Evolutionary conservation across 2,329 filamentous ascomycete genomes (phyloP).

Genomic region (Fusarium gaditjirri): DNA sequence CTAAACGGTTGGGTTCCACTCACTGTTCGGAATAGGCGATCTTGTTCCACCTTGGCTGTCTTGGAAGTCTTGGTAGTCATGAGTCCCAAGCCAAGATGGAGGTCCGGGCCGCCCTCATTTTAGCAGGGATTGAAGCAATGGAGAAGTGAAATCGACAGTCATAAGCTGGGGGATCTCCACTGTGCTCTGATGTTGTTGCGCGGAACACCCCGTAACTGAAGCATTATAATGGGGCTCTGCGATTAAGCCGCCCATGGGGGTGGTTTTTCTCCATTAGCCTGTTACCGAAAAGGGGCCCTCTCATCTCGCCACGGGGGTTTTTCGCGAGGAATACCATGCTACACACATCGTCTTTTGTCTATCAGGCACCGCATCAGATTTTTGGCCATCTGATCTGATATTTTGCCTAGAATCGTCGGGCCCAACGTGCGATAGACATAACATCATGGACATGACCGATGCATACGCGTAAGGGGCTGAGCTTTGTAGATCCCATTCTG

Average conservation of each 20-base stretch:
- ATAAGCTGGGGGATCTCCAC: slow-evolving; percentile 17
- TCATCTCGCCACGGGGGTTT: slow-evolving; percentile 14
- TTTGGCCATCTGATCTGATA: slow-evolving; percentile 14
- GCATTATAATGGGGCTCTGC: slow-evolving; percentile 16
- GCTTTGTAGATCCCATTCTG: neutral
- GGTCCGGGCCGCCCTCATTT: neutral
- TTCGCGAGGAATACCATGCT: slow-evolving; percentile 11
- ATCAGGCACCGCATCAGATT: neutral
- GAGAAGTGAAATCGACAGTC: neutral
- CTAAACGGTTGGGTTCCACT: slow-evolving; percentile 2
- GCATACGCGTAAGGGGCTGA: neutral
- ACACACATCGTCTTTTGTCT: neutral
- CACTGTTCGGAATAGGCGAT: slow-evolving; percentile 25
- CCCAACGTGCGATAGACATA: neutral
- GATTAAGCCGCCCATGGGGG: neutral
- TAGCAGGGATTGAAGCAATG: neutral
- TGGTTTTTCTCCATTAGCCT: slow-evolving; percentile 19
- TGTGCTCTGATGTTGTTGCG: slow-evolving; percentile 5
- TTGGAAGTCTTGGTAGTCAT: slow-evolving; percentile 22
- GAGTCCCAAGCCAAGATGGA: slow-evolving; percentile 18
- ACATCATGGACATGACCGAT: neutral
- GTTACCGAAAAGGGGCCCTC: slow-evolving; percentile 4
- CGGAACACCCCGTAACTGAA: slow-evolving; percentile 8
- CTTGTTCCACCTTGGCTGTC: slow-evolving; percentile 27
- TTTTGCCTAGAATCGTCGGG: neutral